These are phyloP conservation scores for Saturnispora diversa DNA, from an alignment of 805 yeast genomes.

Conservation along the genomic window DNA sequence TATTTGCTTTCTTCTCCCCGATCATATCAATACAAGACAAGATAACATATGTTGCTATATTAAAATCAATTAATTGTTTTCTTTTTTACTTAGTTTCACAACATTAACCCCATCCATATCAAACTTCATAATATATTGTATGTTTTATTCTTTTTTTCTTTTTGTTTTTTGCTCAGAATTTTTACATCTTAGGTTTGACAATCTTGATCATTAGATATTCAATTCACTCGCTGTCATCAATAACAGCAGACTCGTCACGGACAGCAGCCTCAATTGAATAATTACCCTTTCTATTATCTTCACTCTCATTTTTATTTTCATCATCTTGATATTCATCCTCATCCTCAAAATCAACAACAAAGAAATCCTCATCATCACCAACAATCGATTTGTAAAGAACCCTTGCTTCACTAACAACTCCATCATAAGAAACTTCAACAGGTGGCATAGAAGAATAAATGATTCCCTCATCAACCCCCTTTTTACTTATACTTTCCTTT, in stretches of 20 bases:
- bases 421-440: conserved; percentile 85
- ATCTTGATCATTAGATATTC: background rate
- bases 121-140: too few relatives aligned
- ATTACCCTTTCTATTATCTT: background rate
- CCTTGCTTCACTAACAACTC: conserved; percentile 75
- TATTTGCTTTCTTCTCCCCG: too few relatives aligned
- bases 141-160: too few relatives aligned
- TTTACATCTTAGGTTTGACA: too few relatives aligned
- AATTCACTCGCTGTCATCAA: conserved; percentile 8
- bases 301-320: background rate
- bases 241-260: conserved; percentile 12
- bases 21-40: too few relatives aligned
- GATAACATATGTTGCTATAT: too few relatives aligned
- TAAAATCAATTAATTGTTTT: too few relatives aligned
- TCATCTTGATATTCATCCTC: conserved; percentile 51
- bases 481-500: conserved; percentile 13
- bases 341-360: conserved; percentile 93
- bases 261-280: conserved; percentile 6
- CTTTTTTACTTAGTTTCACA: too few relatives aligned
- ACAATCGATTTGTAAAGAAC: conserved; percentile 68
- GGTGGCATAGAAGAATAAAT: conserved; percentile 60
- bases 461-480: conserved; percentile 41
- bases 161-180: too few relatives aligned
- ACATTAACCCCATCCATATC: too few relatives aligned
- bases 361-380: conserved; percentile 92